These are phyloP conservation scores for Cladophialophora chaetospira DNA, from an alignment of 2,329 filamentous ascomycete genomes.

Conservation along the genomic window DNA sequence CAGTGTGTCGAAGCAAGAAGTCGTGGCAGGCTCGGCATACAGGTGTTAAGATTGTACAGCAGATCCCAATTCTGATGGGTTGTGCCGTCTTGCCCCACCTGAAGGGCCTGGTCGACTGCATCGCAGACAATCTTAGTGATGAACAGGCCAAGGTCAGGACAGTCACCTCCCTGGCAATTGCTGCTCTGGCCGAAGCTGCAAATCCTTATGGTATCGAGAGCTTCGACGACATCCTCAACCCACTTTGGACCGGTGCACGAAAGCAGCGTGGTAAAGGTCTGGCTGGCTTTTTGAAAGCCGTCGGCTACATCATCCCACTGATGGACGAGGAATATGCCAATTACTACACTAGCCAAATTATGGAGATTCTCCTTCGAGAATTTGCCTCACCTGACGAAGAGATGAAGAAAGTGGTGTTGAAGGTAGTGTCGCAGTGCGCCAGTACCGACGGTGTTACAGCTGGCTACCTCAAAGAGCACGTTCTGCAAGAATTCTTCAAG, in stretches of 20 bases:
- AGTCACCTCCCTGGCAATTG: constrained; percentile 91
- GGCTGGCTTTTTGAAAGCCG: constrained; percentile 93
- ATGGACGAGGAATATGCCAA: constrained; percentile 99
- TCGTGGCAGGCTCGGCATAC: constrained; percentile 98
- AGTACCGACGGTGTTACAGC: constrained; percentile 93
- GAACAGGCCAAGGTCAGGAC: constrained; percentile 98
- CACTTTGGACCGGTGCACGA: constrained; percentile 91
- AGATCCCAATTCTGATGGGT: constrained; percentile 98
- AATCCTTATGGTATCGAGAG: constrained; percentile 99
- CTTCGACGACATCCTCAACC: constrained; percentile 96
- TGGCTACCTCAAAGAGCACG: constrained; percentile 91
- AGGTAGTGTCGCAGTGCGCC: constrained; percentile 94
- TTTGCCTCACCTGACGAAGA: constrained; percentile 97
- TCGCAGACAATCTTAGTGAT: constrained; percentile 92
- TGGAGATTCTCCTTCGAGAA: constrained; percentile 95
- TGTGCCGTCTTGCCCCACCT: constrained; percentile 94
- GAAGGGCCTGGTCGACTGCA: constrained; percentile 94
- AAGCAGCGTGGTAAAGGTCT: constrained; percentile 97
- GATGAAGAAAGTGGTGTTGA: constrained; percentile 99
- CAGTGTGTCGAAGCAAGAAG: constrained; percentile 97
- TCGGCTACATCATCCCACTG: constrained; percentile 95
- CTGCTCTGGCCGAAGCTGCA: constrained; percentile 90
- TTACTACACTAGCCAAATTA: constrained; percentile 97
- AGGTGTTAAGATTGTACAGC: constrained; percentile 98
- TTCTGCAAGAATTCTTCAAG: constrained; percentile 96